Evolutionary conservation across 148 eudicot genomes (phyloP), one percentile per base, ranked within the genome.

Genomic region (Chenopodium album): DNA sequence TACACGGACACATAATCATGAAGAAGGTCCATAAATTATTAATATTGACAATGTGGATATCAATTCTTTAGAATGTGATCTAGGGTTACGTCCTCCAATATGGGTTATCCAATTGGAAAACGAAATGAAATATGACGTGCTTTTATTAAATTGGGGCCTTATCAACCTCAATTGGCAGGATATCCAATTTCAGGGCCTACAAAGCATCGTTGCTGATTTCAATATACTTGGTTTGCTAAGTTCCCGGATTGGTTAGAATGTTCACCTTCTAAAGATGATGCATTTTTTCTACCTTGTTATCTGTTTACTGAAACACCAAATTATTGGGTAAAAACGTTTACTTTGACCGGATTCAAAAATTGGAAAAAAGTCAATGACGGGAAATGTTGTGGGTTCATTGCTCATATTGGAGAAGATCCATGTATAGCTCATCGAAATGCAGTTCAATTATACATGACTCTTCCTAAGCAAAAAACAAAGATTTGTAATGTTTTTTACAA

Each of bases 201-300:
- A 10, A 47, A 47, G 1, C 50, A 47, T 10, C 50, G 50, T 47
- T 10, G 1, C 2, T 1, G 50, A 47, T 47, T 47, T 47, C 11
- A 47, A 10, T 47, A 9, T 47, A 10, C 2, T 47, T 47, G 11
- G 50, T 47, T 47, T 47, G 50, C 10, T 47, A 47, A 47, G 11
- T 47, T 47, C 1, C 50, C 11, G 7, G 50, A 77, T 1, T 77
- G 70, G 34, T 12, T 60, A 17, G 70, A 60, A 11, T 77, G 37
- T n/a, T 60, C 50, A 34, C 29, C 79, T 34, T 34, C 79, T 23
- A 77, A 62, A 77, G 54, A 77, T 77, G 79, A 22, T 6, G 56
- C 70, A 62, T 77, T 28, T n/a, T 77, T 34, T 76, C 11, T 76
- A 13, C 47, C 64, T 9, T 76, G 67, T 5, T 76, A 23, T 76